These are phyloP conservation scores for Boletus coccyginus DNA, from an alignment of 768 basidiomycete species.

Conservation along the genomic window DNA sequence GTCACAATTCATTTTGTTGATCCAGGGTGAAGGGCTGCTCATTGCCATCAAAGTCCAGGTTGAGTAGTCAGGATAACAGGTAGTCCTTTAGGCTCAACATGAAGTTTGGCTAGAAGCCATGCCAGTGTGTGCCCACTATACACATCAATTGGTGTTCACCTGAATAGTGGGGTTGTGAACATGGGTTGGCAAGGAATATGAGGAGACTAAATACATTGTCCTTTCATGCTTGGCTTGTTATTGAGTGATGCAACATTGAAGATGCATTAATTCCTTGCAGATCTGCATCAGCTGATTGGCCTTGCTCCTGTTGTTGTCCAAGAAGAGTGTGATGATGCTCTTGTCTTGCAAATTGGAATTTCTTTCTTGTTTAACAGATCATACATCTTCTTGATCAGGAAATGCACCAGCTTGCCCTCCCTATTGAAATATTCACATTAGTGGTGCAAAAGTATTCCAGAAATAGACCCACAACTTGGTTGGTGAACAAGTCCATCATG, in stretches of 20 bases:
- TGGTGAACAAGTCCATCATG: background rate
- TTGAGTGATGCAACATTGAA: background rate
- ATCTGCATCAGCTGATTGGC: background rate
- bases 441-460: no score
- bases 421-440: background rate
- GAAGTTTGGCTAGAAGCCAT: background rate
- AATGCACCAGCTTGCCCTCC: background rate
- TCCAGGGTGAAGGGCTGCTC: background rate
- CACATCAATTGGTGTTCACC: background rate
- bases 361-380: background rate
- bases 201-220: background rate
- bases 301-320: background rate
- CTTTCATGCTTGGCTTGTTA: background rate
- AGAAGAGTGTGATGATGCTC: background rate
- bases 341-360: background rate
- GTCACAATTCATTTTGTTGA: background rate
- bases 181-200: background rate
- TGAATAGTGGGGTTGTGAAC: background rate
- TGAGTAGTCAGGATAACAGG: background rate
- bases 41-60: background rate
- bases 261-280: no score
- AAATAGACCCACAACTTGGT: background rate
- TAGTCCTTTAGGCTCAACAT: background rate
- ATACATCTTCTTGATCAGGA: background rate
- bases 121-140: background rate